phyloP scores from a whole-genome alignment of 139 green algal genomes.

The Chara braunii region DNA sequence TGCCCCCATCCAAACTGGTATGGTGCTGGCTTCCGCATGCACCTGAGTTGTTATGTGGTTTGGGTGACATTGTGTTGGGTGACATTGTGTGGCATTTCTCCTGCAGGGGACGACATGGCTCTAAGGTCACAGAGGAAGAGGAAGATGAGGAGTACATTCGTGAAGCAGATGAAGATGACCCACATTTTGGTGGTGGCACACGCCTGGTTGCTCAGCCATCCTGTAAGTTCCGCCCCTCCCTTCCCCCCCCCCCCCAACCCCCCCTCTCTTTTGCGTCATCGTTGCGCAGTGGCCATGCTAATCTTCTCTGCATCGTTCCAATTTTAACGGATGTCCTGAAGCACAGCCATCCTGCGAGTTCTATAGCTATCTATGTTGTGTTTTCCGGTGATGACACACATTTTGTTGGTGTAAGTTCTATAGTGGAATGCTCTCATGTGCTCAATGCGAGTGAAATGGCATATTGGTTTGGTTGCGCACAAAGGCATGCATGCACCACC shows the following conservation, averaged over 20 bases:
- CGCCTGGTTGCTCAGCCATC: constrained; percentile 39
- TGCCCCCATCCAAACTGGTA: not conserved
- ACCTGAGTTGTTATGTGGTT: not conserved
- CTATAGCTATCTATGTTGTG: not conserved
- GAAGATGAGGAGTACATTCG: constrained; percentile 87
- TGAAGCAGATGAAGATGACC: constrained; percentile 68
- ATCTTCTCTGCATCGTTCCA: not conserved
- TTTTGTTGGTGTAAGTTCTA: not conserved
- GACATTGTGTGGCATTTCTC: constrained; percentile 1
- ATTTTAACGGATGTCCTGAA: not conserved
- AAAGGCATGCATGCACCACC: no score
- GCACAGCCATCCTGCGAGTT: not conserved
- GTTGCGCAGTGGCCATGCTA: not conserved
- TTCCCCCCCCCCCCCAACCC: not conserved
- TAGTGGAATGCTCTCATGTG: no score
- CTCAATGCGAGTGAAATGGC: no score
- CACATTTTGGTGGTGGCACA: constrained; percentile 9
- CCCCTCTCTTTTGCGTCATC: not conserved
- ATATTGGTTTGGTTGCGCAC: no score
- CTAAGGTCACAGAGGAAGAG: constrained; percentile 69
- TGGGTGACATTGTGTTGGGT: not conserved
- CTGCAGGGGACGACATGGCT: constrained; percentile 48
- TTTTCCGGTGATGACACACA: not conserved
- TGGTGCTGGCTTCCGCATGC: not conserved
- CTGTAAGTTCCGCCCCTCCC: constrained; percentile 35